Percentiles rank a stretch among this genome's conserved stretches.
Evolutionary conservation across 2,329 filamentous ascomycete species (phyloP).

Genomic region (Colletotrichum australisinense): DNA sequence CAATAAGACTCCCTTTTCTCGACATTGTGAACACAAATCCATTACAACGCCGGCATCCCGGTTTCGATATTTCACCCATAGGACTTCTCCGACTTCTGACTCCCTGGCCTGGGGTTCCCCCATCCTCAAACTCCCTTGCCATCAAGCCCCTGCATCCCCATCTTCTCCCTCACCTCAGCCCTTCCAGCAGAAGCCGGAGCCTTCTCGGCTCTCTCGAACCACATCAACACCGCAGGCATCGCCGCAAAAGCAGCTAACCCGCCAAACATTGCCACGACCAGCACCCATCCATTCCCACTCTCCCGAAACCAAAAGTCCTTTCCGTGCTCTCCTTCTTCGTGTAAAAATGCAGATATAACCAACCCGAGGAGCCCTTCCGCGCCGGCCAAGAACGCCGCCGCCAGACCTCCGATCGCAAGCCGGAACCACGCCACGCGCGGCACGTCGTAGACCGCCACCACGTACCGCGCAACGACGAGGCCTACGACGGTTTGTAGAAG

Average conservation of each 20-base stretch:
- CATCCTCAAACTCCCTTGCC: not conserved
- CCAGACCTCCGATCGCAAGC: constrained; percentile 27
- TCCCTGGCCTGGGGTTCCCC: not conserved
- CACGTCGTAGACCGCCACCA: constrained; percentile 24
- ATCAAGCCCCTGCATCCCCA: not conserved
- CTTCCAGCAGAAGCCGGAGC: no score
- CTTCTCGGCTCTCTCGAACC: not conserved
- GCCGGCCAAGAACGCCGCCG: constrained; percentile 2
- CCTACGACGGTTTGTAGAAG: constrained; percentile 9
- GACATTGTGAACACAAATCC: not conserved
- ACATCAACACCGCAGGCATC: constrained; percentile 27
- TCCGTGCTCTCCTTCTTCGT: not conserved
- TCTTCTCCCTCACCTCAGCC: not conserved
- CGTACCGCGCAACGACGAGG: constrained; percentile 14
- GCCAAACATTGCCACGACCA: not conserved
- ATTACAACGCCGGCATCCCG: no score
- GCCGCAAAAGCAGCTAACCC: not conserved
- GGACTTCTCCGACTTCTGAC: no score
- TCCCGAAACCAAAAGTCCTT: constrained; percentile 4
- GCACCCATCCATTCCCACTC: not conserved
- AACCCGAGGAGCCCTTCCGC: constrained; percentile 1
- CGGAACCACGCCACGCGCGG: constrained; percentile 30
- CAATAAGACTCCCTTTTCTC: not conserved
- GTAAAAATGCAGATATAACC: not conserved
- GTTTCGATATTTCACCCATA: not conserved